Evolutionary conservation across 805 yeast genomes (phyloP), one percentile per base, ranked within the genome.

Genomic region (Grigorovia jiainica): DNA sequence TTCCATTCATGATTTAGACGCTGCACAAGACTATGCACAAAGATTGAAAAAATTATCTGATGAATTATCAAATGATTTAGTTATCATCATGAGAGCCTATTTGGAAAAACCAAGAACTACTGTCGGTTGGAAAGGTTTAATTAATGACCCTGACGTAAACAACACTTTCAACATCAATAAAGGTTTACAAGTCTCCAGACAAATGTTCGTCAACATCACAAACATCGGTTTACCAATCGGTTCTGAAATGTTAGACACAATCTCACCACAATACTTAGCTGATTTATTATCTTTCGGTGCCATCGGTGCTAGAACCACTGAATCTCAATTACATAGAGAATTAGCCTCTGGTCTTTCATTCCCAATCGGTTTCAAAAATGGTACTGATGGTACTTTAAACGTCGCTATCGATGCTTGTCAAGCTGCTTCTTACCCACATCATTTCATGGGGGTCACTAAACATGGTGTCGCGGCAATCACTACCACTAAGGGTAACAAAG

Each of bases 331-430:
- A 47, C 98, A 90, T 71, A 82, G 98, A 68, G 98, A 90, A 68
- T 77, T 90, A 55, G 95, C 97, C 17, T 89, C 97, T 7, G 98
- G 98, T 41, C 73, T 92, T 47, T 85, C 95, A n/a, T 90, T 90
- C 90, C 98, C 98, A 45, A 79, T 90, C 44, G 98, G 98, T 39
- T 90, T 90, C 82, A 90, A 90, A 70, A 90, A 90, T 64, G 98
- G 97, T 65, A 90, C 98, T 34, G 98, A 90, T 63, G 98, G 98
- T 60, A 74, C 92, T 39, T 70, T 90, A 47, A 82, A 78, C 45
- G 97, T 90, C 47, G 95, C 98, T 10, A 71, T 92, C 39, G 98
- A 89, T 63, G 97, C 98, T 33, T 83, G 86, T 53, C 75, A 80
- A 63, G 92, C 98, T 37, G 95, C 98, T 35, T 72, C 90, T 32